Percentiles rank a stretch among this genome's conserved stretches.
These are phyloP conservation scores for Cercospora zeina DNA, from an alignment of 2,329 filamentous ascomycete species.

Conservation along the genomic window DNA sequence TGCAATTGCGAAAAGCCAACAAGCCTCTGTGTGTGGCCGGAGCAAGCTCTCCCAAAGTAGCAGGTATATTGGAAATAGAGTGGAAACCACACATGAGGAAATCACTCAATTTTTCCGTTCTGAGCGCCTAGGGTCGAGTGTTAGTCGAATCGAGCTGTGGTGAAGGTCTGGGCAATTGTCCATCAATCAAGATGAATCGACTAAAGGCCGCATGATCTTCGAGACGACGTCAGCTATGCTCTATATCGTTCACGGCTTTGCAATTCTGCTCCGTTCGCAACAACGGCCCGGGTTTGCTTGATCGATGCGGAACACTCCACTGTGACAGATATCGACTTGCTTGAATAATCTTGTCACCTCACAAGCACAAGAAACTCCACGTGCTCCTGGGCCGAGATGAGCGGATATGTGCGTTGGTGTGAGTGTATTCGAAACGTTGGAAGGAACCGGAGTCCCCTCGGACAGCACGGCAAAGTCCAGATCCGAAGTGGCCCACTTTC, in stretches of 20 bases:
- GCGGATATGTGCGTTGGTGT: too few species aligned
- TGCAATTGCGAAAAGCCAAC: neutral
- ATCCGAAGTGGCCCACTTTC: too few species aligned
- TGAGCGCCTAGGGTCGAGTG: neutral
- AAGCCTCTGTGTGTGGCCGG: neutral
- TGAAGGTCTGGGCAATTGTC: conserved; percentile 1
- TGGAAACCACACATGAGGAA: neutral
- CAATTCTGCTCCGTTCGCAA: neutral
- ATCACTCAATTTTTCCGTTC: neutral
- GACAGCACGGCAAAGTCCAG: too few species aligned
- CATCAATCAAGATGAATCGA: conserved; percentile 3
- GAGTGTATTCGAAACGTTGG: too few species aligned
- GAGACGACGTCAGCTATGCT: neutral
- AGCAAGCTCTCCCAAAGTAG: neutral
- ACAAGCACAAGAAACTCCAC: too few species aligned
- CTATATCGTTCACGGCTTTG: neutral
- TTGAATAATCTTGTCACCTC: too few species aligned
- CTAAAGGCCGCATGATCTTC: conserved; percentile 3
- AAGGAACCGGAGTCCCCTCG: too few species aligned
- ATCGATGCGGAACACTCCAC: neutral
- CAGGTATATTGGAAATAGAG: conserved; percentile 1
- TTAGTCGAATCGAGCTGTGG: neutral
- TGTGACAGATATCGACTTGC: too few species aligned
- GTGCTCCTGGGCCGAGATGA: too few species aligned
- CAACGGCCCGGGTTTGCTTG: neutral